These are phyloP conservation scores for Oryza glumipatula DNA, from an alignment of 176 grass and related monocot genomes.

Conservation along the genomic window DNA sequence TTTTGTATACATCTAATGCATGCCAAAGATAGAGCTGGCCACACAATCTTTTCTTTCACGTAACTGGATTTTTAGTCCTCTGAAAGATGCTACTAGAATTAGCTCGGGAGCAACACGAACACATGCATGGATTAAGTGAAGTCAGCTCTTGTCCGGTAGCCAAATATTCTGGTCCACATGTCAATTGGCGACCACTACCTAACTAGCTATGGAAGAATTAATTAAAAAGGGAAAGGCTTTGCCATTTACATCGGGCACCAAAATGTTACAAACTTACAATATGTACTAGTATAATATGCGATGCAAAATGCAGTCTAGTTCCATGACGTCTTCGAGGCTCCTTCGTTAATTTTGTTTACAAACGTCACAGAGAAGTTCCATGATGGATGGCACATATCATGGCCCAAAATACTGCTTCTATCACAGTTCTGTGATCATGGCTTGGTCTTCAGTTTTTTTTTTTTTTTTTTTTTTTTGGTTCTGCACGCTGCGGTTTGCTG, in stretches of 20 bases:
- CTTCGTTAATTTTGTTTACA: background rate
- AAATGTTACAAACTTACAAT: background rate
- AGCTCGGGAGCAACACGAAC: background rate
- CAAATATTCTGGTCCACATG: background rate
- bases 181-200: background rate
- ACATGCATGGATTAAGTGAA: conserved; percentile 19
- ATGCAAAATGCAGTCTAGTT: background rate
- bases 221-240: conserved; percentile 1
- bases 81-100: background rate
- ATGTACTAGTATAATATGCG: background rate
- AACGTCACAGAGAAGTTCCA: background rate
- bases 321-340: conserved; percentile 1
- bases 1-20: background rate
- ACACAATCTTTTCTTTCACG: background rate
- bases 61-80: background rate
- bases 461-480: background rate
- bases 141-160: background rate
- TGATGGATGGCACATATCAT: conserved; percentile 32
- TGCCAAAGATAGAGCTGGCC: conserved; percentile 2
- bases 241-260: conserved; percentile 5
- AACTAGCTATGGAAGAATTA: conserved; percentile 18
- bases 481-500: background rate
- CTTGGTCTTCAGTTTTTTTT: background rate
- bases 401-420: conserved; percentile 5
- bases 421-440: conserved; percentile 22